A percentile compares a stretch with the other conserved stretches of the same genome.
Evolutionary conservation across 2,329 filamentous ascomycete species (phyloP).

Genomic region (Microsporum audouinii): DNA sequence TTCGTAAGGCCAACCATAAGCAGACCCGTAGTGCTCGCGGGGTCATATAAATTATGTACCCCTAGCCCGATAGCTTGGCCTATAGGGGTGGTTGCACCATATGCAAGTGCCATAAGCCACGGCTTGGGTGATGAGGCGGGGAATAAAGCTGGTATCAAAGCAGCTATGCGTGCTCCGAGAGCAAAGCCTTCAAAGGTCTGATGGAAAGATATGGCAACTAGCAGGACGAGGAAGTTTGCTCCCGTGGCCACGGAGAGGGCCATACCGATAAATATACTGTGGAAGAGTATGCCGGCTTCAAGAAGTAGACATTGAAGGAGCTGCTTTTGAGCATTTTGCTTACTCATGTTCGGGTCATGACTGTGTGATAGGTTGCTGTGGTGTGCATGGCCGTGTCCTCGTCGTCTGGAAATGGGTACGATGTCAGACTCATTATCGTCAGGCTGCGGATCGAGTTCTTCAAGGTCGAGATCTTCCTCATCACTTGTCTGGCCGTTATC

Average conservation of each 20-base stretch:
- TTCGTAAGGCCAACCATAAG: conserved; percentile 82
- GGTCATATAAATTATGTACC: conserved; percentile 69
- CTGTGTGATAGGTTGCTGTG: conserved; percentile 8
- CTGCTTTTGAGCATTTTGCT: conserved; percentile 42
- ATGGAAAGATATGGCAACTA: conserved; percentile 72
- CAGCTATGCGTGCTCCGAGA: conserved; percentile 71
- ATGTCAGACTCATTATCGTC: conserved; percentile 6
- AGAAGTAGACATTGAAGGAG: conserved; percentile 68
- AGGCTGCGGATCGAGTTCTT: conserved; percentile 37
- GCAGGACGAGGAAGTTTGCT: conserved; percentile 65
- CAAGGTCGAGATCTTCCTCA: conserved; percentile 49
- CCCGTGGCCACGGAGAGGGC: conserved; percentile 71
- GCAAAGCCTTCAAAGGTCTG: conserved; percentile 84
- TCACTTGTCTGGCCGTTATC: conserved; percentile 18
- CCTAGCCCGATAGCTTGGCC: conserved; percentile 73
- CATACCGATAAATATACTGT: conserved; percentile 80
- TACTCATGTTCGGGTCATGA: conserved; percentile 12
- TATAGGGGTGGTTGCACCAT: conserved; percentile 62
- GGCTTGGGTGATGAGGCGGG: conserved; percentile 61
- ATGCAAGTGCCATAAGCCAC: conserved; percentile 56
- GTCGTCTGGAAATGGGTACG: conserved; percentile 4
- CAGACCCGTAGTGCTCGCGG: conserved; percentile 61
- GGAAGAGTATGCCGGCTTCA: conserved; percentile 74
- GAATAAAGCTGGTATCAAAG: conserved; percentile 55
- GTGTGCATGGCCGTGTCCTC: conserved; percentile 8